These are phyloP conservation scores for Epichloe typhina DNA, from an alignment of 2,329 filamentous ascomycete genomes.

Conservation along the genomic window DNA sequence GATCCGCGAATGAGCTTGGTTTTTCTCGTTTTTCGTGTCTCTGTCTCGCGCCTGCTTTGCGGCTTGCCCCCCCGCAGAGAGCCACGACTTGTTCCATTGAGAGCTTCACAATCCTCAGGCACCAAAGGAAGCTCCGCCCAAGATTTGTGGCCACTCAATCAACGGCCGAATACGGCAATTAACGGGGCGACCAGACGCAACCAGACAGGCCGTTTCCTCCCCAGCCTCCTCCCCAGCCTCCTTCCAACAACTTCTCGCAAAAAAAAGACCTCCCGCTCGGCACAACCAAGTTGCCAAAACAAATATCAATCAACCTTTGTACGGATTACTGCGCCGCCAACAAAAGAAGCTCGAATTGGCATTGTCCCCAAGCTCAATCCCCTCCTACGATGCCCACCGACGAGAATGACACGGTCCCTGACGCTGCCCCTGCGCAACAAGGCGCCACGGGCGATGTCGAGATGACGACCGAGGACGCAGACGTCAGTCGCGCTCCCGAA, in stretches of 20 bases:
- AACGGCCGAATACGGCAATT: no score
- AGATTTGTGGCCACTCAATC: no score
- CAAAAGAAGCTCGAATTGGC: neutral
- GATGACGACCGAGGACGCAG: constrained; percentile 21
- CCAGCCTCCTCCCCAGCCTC: neutral
- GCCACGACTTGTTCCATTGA: no score
- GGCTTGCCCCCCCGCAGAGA: no score
- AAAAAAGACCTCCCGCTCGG: neutral
- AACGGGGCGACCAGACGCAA: no score
- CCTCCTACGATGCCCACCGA: neutral
- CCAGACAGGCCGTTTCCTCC: no score
- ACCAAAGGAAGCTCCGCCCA: no score
- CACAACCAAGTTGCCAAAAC: neutral
- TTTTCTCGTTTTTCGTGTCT: no score
- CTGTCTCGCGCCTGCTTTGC: no score
- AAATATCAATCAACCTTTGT: neutral
- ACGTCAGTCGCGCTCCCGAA: constrained; percentile 11
- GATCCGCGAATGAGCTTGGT: no score
- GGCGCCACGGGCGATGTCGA: constrained; percentile 23
- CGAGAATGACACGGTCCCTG: constrained; percentile 7
- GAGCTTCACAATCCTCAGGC: no score
- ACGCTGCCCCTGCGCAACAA: constrained; percentile 10
- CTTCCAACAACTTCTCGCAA: neutral
- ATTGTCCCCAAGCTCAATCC: neutral
- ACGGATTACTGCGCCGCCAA: neutral